Conservation (phyloP, 495 filamentous ascomycete genomes). For the Penicillium canescens region DNA sequence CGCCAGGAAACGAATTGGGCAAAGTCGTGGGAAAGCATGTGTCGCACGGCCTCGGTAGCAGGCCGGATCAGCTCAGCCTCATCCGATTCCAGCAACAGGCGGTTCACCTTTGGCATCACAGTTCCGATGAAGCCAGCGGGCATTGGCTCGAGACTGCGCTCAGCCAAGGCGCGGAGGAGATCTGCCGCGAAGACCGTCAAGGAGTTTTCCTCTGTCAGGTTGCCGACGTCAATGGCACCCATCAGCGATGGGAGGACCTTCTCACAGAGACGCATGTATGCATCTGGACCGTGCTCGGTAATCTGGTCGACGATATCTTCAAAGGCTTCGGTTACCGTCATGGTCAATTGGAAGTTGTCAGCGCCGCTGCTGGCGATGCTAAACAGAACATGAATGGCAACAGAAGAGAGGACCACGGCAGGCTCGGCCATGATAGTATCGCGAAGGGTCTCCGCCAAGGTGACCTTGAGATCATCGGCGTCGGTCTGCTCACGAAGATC, state of each 20-base stretch:
- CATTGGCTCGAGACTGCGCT: slow-evolving; percentile 79
- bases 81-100: slow-evolving; percentile 73
- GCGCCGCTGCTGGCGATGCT: slow-evolving; percentile 84
- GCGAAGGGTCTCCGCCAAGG: slow-evolving; percentile 83
- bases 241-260: slow-evolving; percentile 87
- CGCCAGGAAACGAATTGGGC: slow-evolving; percentile 83
- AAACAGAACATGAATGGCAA: slow-evolving; percentile 83
- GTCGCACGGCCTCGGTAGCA: slow-evolving; percentile 81
- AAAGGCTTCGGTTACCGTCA: slow-evolving; percentile 85
- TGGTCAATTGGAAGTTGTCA: slow-evolving; percentile 79
- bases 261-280: slow-evolving; percentile 77
- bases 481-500: slow-evolving; percentile 81
- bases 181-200: slow-evolving; percentile 84
- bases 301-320: slow-evolving; percentile 78
- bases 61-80: slow-evolving; percentile 86
- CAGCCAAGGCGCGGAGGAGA: slow-evolving; percentile 74
- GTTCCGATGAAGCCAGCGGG: slow-evolving; percentile 83
- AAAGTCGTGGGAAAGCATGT: slow-evolving; percentile 84
- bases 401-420: slow-evolving; percentile 65
- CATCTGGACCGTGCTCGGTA: slow-evolving; percentile 58
- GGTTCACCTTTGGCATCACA: slow-evolving; percentile 82
- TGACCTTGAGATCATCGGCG: slow-evolving; percentile 86
- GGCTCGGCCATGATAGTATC: slow-evolving; percentile 79
- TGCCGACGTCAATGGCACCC: slow-evolving; percentile 84
- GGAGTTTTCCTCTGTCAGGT: slow-evolving; percentile 77